phyloP scores from a whole-genome alignment of 2,329 filamentous ascomycete species.

The Sclerotinia borealis region DNA sequence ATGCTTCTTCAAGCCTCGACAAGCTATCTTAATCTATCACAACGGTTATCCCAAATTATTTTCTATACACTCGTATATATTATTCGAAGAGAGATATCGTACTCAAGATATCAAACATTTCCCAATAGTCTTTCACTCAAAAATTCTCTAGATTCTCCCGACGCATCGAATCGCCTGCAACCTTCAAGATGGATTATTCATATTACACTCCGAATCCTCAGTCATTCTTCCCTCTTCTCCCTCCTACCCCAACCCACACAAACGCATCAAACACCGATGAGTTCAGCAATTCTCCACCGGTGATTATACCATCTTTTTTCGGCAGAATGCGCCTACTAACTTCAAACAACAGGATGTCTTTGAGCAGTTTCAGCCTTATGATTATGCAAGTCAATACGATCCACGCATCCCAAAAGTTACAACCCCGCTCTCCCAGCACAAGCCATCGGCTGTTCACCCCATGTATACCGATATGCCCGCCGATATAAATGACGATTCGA shows the following conservation, averaged over 20 bases:
- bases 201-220: conserved; percentile 42
- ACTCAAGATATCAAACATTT: background rate
- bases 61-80: too few relatives aligned
- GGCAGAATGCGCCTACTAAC: background rate
- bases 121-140: background rate
- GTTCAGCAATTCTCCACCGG: conserved; percentile 39
- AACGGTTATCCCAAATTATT: background rate
- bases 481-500: conserved; percentile 26
- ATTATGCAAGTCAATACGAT: conserved; percentile 25
- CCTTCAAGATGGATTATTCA: conserved; percentile 47
- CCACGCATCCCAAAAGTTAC: conserved; percentile 19
- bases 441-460: conserved; percentile 20
- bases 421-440: conserved; percentile 28
- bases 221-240: conserved; percentile 44
- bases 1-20: background rate
- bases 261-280: conserved; percentile 38
- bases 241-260: conserved; percentile 35
- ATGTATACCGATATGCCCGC: conserved; percentile 25
- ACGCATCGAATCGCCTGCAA: background rate
- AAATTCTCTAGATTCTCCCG: background rate
- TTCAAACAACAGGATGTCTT: conserved; percentile 31
- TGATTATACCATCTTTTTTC: conserved; percentile 24
- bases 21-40: background rate
- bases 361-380: conserved; percentile 29
- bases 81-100: background rate